A percentile compares a stretch with the other conserved stretches of the same genome.
phyloP scores from a whole-genome alignment of 345 rosid species.

The Citrus mangshanensis region DNA sequence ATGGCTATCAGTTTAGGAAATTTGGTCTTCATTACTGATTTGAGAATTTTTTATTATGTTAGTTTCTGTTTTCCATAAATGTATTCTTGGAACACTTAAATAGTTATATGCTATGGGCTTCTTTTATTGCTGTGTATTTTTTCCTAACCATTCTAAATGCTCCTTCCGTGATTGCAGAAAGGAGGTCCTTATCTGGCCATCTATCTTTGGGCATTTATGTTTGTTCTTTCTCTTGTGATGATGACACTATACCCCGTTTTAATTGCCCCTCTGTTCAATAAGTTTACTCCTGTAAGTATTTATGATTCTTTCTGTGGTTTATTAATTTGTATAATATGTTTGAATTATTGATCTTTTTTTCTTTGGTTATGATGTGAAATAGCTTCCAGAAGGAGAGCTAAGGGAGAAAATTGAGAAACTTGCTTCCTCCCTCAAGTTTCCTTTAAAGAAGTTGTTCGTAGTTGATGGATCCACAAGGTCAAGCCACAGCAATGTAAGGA shows the following conservation, averaged over 20 bases:
- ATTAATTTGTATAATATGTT: not conserved
- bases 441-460: slow-evolving; percentile 90
- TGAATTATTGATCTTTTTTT: slow-evolving; percentile 17
- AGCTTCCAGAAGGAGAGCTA: slow-evolving; percentile 96
- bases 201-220: slow-evolving; percentile 97
- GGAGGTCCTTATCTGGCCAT: slow-evolving; percentile 99
- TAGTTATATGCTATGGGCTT: not conserved
- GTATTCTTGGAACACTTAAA: not conserved
- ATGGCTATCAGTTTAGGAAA: not conserved
- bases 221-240: slow-evolving; percentile 91
- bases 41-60: not conserved
- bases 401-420: slow-evolving; percentile 80
- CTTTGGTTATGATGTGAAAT: slow-evolving; percentile 20
- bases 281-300: slow-evolving; percentile 89
- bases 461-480: slow-evolving; percentile 99
- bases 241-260: slow-evolving; percentile 91
- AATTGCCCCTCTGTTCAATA: slow-evolving; percentile 96
- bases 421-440: slow-evolving; percentile 84
- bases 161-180: slow-evolving; percentile 54
- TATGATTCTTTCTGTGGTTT: not conserved
- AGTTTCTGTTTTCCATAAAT: not conserved
- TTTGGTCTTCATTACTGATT: not conserved
- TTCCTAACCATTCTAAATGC: slow-evolving; percentile 5
- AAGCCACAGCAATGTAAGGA: slow-evolving; percentile 98
- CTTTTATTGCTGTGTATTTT: not conserved